Evolutionary conservation across 345 rosid genomes (phyloP), one percentile per base, ranked within the genome.

Genomic region (Pugionium dolabratum): DNA sequence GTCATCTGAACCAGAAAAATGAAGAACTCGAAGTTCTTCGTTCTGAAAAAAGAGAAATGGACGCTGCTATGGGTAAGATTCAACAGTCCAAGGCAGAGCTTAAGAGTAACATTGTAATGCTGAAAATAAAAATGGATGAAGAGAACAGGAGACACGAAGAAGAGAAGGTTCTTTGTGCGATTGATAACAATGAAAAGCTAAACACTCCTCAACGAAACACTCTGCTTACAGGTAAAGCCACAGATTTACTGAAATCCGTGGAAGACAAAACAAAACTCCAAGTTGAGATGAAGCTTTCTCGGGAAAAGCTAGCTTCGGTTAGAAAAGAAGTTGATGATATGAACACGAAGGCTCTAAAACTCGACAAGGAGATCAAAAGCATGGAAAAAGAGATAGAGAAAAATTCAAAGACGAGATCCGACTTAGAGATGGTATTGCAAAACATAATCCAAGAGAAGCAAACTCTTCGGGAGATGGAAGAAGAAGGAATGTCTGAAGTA

Each of bases 241-340:
- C 84, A 1, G 99, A 94, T 34, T 69, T 94, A 57, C 74, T 94
- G 49, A 84, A 83, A 64, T 85, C 84, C 0, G 90, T 84, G 75
- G 99, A 88, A 77, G 86, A 88, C 72, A 90, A 90, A 75, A 82
- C 77, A 61, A 88, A 82, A 69, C 80, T 94, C 54, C 95, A 88
- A 30, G 75, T 61, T 2, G 93, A 88, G 73, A 77, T 86, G 61
- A 78, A 79, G 57, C 52, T 68, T 39, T 83, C 78, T 26, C 76
- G 86, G 18, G 99, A 87, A 63, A 84, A 74, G 57, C 80, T 90
- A 4, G 80, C 48, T 32, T 44, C 35, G 6, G 63, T 78, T 2
- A 87, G 67, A 80, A 73, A 70, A 36, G 88, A 86, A 63, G 29
- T 78, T 7, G 86, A 79, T 25, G 86, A 64, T 8, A 55, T 75